Evolutionary conservation across 208 protist species (phyloP).

Genomic region (Wallacemonas sp.): DNA sequence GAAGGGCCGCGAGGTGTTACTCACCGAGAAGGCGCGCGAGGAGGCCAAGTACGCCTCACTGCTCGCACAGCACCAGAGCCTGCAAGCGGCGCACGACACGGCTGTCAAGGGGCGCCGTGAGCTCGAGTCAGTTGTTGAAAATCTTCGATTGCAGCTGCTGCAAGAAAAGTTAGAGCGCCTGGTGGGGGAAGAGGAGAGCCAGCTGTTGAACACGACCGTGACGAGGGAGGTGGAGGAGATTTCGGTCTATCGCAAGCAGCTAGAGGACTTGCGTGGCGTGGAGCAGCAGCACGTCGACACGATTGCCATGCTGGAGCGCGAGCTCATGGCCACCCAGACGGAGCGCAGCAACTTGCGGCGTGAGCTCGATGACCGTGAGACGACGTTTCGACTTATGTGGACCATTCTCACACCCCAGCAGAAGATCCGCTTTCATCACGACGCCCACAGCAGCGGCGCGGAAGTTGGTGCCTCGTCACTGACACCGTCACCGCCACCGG

Average conservation of each 20-base stretch:
- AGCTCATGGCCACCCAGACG: conserved; percentile 35
- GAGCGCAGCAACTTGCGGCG: conserved; percentile 18
- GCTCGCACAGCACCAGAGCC: not conserved
- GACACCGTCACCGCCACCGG: too few species aligned
- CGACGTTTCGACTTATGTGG: conserved; percentile 41
- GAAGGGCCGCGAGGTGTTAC: not conserved
- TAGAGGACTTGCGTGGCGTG: conserved; percentile 16
- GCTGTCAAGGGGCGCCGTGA: not conserved
- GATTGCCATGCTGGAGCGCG: conserved; percentile 37
- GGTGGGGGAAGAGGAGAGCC: conserved; percentile 39
- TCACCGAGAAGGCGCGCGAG: not conserved
- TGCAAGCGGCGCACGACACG: not conserved
- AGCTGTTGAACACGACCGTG: conserved; percentile 25
- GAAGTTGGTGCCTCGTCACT: not conserved
- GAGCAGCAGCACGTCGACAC: conserved; percentile 28
- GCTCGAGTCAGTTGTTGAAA: conserved; percentile 12
- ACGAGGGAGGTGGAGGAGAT: conserved; percentile 28
- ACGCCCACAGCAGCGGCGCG: not conserved
- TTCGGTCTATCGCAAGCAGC: conserved; percentile 23
- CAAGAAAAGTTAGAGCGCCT: conserved; percentile 28
- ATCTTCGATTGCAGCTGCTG: conserved; percentile 27
- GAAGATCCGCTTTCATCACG: conserved; percentile 36
- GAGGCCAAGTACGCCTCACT: not conserved
- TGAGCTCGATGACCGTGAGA: conserved; percentile 30
- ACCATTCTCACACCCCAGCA: conserved; percentile 40